Evolutionary conservation across 441 rosid species (phyloP), one percentile per base, ranked within the genome.

Genomic region (Gossypium davidsonii): DNA sequence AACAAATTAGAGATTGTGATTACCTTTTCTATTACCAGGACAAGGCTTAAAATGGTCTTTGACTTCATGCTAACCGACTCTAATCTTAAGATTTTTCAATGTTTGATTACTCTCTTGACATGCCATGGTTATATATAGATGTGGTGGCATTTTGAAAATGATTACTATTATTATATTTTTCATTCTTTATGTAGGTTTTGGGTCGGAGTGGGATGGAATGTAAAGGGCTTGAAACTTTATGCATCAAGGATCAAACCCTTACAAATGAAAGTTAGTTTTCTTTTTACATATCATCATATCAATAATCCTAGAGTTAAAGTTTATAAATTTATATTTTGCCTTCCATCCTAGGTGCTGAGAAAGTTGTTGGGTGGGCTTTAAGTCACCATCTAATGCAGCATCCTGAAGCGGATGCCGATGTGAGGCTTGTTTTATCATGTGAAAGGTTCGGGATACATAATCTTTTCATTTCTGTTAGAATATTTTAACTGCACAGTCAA

Each of bases 291-390:
- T 72, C 55, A 28, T 74, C 53, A 70, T 42, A 25, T 53, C 23
- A 25, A 68, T 39, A 66, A 62, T 62, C 64, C 58, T 9, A 44
- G 5, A 39, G 63, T 66, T 17, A 4, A 37, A 15, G 17, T 25
- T 8, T 66, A 23, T 55, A 68, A 37, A 18, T 48, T 26, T 61
- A 18, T 28, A 48, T 49, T 63, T 76, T 61, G 34, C 61, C 75
- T 55, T 79, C 67, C 56, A 46, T 73, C 74, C 66, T 85, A 91
- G 98, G 89, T 81, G 93, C 92, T 67, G 98, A 94, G 80, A 91
- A 88, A 85, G 86, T 94, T 52, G 73, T 90, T 75, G 94, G 94
- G 71, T 94, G 94, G 98, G 97, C 92, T 74, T 67, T 91, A 71
- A 84, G 96, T 85, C 86, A 88, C 80, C 88, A 94, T 84, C 70